Conservation (phyloP, 768 basidiomycete genomes). For the Gymnopilus dilepis region DNA sequence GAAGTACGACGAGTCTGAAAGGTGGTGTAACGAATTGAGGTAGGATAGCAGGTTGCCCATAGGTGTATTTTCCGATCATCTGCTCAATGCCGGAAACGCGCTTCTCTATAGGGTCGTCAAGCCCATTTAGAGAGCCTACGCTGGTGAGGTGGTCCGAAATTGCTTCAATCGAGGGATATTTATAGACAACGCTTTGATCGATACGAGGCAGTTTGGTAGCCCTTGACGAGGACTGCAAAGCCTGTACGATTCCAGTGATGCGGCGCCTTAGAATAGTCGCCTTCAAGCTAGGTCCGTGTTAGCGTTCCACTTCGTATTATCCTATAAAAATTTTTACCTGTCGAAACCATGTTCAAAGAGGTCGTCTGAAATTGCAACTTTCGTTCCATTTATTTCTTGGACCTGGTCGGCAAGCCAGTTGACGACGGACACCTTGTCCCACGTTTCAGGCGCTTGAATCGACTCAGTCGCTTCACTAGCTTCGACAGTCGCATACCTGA, state of each 20-base stretch:
- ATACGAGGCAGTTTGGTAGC: background rate
- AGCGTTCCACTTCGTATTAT: background rate
- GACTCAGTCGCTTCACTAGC: conserved; percentile 4
- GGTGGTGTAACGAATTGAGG: too few species aligned
- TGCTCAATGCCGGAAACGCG: conserved; percentile 29
- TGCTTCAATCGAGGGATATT: conserved; percentile 17
- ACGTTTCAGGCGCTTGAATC: conserved; percentile 10
- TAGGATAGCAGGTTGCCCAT: conserved; percentile 9
- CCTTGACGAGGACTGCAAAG: background rate
- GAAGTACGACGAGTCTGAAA: conserved; percentile 27
- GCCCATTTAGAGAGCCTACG: background rate
- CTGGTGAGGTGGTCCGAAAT: conserved; percentile 13
- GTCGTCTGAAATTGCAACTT: conserved; percentile 6
- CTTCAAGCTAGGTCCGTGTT: conserved; percentile 18
- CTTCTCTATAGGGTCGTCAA: background rate
- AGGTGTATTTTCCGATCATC: conserved; percentile 41
- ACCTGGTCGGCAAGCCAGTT: conserved; percentile 21
- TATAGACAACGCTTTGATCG: conserved; percentile 22
- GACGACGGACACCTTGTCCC: conserved; percentile 8
- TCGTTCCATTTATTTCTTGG: conserved; percentile 12
- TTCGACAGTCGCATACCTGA: conserved; percentile 23
- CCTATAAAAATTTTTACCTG: conserved; percentile 8
- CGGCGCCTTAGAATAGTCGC: conserved; percentile 27
- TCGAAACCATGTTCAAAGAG: conserved; percentile 26
- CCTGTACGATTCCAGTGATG: conserved; percentile 20